Evolutionary conservation across 805 yeast species (phyloP), one percentile per base, ranked within the genome.

Genomic region (Debaryomyces prosopidis): DNA sequence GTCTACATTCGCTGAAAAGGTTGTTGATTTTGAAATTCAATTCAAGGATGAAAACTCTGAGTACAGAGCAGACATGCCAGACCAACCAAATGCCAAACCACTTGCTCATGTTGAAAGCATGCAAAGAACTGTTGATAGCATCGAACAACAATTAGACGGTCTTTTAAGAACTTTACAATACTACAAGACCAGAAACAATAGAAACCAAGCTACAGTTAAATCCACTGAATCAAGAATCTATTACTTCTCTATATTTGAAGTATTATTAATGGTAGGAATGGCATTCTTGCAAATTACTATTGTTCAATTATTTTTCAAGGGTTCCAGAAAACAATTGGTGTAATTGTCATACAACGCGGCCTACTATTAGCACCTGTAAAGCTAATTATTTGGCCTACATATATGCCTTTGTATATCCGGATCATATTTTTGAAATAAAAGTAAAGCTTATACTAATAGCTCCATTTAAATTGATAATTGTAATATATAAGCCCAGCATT

Each of bases 201-300:
- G 98, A 71, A 92, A 92, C 71, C 94, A 89, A 80, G 81, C 85
- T 41, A 89, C 96, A 36, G 96, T 89, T 51, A 76, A 76, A 65
- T 81, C 89, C 41, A 89, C 96, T 27, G 88, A 85, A 59, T 71
- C 84, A 15, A 82, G 96, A 62, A 78, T 89, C 48, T 84, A 86
- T 61, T 88, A 85, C 79, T 80, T 87, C 59, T 82, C 91, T 38
- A 68, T 87, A 43, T 67, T 81, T 47, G 90, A 85, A 62, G 86
- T 88, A 52, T 62, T 80, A 35, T 73, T 85, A 55, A 86, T 86
- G 79, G 88, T 85, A 40, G 83, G 82, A 31, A 81, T 87, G 87
- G 87, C 89, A 15, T 72, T 71, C 19, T 76, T 82, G 57, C 94
- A 87, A 62, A 81, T 85, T 42, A 65, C 79, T 20, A 76, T 85